phyloP scores from a whole-genome alignment of 78 protist genomes.

The Salpingoeca rosetta region DNA sequence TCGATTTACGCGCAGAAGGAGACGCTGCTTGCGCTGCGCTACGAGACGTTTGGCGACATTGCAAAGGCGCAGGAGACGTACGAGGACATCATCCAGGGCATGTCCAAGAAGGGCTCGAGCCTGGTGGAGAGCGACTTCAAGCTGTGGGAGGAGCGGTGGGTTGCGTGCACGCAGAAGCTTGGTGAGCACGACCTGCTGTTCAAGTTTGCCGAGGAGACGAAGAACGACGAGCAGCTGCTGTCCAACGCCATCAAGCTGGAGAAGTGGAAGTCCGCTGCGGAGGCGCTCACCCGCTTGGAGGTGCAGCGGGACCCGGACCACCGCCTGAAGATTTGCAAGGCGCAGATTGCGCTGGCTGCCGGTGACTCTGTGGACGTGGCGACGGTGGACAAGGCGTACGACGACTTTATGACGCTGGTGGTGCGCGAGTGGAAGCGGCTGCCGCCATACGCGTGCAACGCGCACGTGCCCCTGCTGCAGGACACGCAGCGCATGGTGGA shows the following conservation, averaged over 20 bases:
- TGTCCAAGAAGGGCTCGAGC: neutral
- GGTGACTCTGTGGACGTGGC: neutral
- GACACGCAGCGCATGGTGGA: conserved; percentile 42
- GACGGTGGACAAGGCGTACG: neutral
- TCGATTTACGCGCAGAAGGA: neutral
- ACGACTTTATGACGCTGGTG: neutral
- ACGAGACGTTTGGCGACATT: neutral
- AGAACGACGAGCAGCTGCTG: conserved; percentile 5
- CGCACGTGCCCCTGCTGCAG: conserved; percentile 24
- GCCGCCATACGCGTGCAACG: neutral
- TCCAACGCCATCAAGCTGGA: conserved; percentile 55
- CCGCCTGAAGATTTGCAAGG: neutral
- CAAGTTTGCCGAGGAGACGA: conserved; percentile 27
- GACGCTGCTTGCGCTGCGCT: neutral
- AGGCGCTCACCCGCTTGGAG: neutral
- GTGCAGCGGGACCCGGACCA: neutral
- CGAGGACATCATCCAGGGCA: neutral
- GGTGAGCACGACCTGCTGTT: conserved; percentile 67
- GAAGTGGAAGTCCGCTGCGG: conserved; percentile 10
- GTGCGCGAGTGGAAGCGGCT: conserved; percentile 2
- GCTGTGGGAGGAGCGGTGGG: conserved; percentile 77
- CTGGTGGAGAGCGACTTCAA: neutral
- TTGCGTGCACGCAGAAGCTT: conserved; percentile 56
- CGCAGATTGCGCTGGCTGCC: neutral
- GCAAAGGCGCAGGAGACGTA: neutral